A percentile compares a stretch with the other conserved stretches of the same genome.
Conservation (phyloP, 495 filamentous ascomycete genomes). For the Cercophora scortea region DNA sequence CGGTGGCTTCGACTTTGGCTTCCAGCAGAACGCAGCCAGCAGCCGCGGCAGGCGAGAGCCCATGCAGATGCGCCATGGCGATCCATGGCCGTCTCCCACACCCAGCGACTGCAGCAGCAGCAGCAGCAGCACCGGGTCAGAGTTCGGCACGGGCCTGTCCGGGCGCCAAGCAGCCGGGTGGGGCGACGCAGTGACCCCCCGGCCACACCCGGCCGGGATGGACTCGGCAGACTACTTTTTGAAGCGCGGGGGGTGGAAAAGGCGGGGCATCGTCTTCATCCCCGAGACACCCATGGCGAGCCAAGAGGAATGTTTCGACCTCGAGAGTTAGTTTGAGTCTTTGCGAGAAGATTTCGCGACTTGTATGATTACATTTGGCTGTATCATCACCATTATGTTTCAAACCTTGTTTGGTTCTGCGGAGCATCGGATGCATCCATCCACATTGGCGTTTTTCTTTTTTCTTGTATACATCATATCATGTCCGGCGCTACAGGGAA, state of each 20-base stretch:
- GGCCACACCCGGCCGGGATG: conserved; percentile 8
- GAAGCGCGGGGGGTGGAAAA: conserved; percentile 42
- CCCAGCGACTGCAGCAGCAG: neutral
- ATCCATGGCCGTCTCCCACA: neutral
- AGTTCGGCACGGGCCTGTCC: conserved; percentile 1
- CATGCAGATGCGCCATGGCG: neutral
- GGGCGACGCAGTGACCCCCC: conserved; percentile 6
- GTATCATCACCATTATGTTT: neutral
- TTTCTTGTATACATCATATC: no score
- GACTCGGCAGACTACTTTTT: conserved; percentile 30
- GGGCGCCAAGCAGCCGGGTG: conserved; percentile 3
- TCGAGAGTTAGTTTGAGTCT: conserved; percentile 8
- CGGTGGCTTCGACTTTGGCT: conserved; percentile 30
- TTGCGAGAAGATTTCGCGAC: no score
- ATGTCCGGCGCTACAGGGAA: no score
- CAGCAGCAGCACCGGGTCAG: neutral
- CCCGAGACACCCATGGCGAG: conserved; percentile 13
- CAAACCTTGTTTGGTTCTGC: no score
- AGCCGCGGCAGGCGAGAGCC: conserved; percentile 1
- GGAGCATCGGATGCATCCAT: no score
- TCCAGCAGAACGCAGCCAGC: conserved; percentile 2
- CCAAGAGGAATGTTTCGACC: conserved; percentile 22
- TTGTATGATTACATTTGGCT: neutral
- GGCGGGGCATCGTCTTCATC: conserved; percentile 39
- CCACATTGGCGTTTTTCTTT: no score